phyloP scores from a whole-genome alignment of 129 eudicot species.

The Tagetes patula region DNA sequence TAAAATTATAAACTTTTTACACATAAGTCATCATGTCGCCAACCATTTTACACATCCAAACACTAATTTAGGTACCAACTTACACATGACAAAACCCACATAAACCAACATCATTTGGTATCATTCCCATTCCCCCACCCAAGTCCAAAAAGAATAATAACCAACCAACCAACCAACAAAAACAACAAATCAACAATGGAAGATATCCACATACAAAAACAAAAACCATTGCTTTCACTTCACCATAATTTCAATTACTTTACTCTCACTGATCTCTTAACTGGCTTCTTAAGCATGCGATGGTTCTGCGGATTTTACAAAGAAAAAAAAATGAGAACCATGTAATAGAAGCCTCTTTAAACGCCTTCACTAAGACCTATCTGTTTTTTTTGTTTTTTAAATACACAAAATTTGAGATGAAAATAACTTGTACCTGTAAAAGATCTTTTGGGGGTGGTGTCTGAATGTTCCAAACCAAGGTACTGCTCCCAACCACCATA shows the following conservation, averaged over 20 bases:
- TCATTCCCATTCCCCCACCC: constrained; percentile 24
- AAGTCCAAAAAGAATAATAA: constrained; percentile 25
- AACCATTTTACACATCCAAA: constrained; percentile 15
- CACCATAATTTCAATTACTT: constrained; percentile 19
- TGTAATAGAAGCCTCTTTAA: not conserved
- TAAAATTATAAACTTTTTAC: no score
- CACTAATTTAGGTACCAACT: constrained; percentile 10
- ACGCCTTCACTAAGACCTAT: not conserved
- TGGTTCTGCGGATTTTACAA: constrained; percentile 71
- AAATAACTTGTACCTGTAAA: constrained; percentile 53
- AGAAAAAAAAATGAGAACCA: not conserved
- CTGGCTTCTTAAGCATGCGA: constrained; percentile 88
- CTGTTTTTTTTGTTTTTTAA: no score
- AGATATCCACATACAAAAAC: constrained; percentile 20
- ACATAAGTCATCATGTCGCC: not conserved
- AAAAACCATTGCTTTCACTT: not conserved
- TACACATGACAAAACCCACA: constrained; percentile 27
- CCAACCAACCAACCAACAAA: constrained; percentile 44
- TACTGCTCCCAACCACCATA: constrained; percentile 98
- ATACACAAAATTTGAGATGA: not conserved
- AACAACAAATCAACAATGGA: constrained; percentile 29
- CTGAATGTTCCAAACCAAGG: constrained; percentile 92
- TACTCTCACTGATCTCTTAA: constrained; percentile 39
- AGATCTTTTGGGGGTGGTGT: constrained; percentile 72
- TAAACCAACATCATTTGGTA: not conserved